Base-by-base conservation (phyloP, 2,329 filamentous ascomycete genomes). In the Bipolaris bicolor region DNA sequence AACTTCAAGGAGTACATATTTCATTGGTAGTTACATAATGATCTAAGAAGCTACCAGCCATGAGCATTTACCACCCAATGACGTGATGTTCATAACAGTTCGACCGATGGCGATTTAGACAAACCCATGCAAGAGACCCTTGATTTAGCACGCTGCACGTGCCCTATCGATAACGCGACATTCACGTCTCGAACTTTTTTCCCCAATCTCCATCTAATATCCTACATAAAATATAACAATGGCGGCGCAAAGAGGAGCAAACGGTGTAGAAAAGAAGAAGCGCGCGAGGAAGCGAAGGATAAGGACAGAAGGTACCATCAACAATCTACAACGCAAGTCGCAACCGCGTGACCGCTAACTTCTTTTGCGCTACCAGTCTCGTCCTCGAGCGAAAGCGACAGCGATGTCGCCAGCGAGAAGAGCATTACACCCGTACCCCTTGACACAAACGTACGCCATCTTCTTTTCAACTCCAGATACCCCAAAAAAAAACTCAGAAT, bases 351-450 rank as follows among this genome's bases (percentile, higher is more conserved):
- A 31, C 7, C 6, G 46, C 58, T 69, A 46, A 72, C n/a, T n/a
- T 49, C 20, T 4, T 45, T 22, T 22, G 43, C 9, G 37, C 65
- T 64, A 37, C 65, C 65, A 64, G 63, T 71, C 18, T 75, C 72
- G 15, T 74, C 72, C 26, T 70, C 69, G 10, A 66, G 63, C 62
- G 66, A 72, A 45, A 68, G 68, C 60, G 71, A 72, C 39, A 74
- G 70, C 64, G 69, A 70, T 58, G 65, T 60, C 16, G 55, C 63
- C 9, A 58, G 43, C 18, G 47, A 15, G 26, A 63, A 61, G 7
- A 31, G 29, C 3, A 45, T 24, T 7, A 51, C 26, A 4, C 52
- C 7, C 39, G 48, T 52, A 46, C 39, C 51, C 49, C 41, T 52
- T 43, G 37, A 41, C 3, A 34, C 18, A 13, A 52, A 47, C 5